Conservation (phyloP, 257 asterid species). For the Plectranthus barbatus region DNA sequence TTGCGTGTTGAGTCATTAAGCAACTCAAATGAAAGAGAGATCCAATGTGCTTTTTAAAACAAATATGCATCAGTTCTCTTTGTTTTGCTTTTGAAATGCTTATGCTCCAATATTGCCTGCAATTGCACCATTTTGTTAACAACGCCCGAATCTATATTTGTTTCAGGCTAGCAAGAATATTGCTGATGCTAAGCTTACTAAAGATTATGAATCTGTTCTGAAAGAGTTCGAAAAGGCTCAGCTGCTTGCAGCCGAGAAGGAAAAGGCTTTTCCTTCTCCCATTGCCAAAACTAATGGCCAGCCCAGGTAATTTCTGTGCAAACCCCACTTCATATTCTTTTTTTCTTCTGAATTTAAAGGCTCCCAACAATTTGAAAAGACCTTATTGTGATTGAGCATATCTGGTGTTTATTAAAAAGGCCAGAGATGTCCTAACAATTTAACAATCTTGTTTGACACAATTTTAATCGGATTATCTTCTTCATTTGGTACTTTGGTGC, state of each 20-base stretch:
- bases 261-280: conserved; percentile 27
- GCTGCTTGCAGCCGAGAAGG: conserved; percentile 43
- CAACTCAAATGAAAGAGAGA: background rate
- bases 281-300: conserved; percentile 21
- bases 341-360: background rate
- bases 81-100: background rate
- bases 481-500: conserved; percentile 6
- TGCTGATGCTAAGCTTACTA: conserved; percentile 51
- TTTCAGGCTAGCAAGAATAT: conserved; percentile 42
- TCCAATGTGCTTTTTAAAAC: background rate
- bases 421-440: background rate
- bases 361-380: background rate
- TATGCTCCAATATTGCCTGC: background rate
- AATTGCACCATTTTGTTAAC: background rate
- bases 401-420: background rate
- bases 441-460: background rate
- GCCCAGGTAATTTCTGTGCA: conserved; percentile 20
- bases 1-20: background rate
- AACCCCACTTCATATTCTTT: background rate
- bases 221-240: conserved; percentile 55
- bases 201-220: conserved; percentile 42
- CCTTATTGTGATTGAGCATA: background rate
- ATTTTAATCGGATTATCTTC: background rate
- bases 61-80: background rate
- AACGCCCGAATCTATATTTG: background rate